Conservation (phyloP, 495 filamentous ascomycete genomes). For the Aspergillus coremiiformis region DNA sequence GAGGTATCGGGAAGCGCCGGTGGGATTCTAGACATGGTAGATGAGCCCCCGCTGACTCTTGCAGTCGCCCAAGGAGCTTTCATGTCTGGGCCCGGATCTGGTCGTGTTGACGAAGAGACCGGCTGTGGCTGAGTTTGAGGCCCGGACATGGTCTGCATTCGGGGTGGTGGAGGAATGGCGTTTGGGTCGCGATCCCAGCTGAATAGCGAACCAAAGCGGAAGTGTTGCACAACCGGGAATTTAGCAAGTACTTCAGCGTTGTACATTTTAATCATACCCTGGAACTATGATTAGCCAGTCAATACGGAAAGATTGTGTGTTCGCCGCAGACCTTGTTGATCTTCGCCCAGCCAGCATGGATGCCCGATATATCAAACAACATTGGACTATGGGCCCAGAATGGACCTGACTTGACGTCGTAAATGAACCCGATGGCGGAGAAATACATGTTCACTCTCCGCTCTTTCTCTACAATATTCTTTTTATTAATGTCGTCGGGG, state of each 20-base stretch:
- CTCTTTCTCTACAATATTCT: conserved; percentile 57
- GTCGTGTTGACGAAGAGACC: conserved; percentile 8
- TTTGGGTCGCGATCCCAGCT: conserved; percentile 70
- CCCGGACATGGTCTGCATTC: conserved; percentile 54
- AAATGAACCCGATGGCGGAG: conserved; percentile 95
- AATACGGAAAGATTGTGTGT: not conserved
- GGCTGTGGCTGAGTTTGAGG: conserved; percentile 33
- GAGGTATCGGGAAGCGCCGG: conserved; percentile 26
- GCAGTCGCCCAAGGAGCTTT: conserved; percentile 45
- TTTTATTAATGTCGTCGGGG: conserved; percentile 60
- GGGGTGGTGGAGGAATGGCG: conserved; percentile 38
- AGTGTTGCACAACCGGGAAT: conserved; percentile 66
- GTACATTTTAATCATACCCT: conserved; percentile 73
- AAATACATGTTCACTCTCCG: conserved; percentile 84
- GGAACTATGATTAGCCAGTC: not conserved
- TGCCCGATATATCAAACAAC: conserved; percentile 87
- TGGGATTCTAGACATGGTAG: conserved; percentile 2
- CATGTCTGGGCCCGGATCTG: conserved; percentile 22
- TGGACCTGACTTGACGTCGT: conserved; percentile 93
- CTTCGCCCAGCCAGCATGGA: conserved; percentile 90
- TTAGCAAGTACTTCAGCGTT: conserved; percentile 62
- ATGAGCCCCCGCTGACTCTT: conserved; percentile 12
- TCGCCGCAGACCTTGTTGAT: conserved; percentile 95
- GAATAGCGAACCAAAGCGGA: conserved; percentile 71
- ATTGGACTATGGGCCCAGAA: conserved; percentile 99